Base-by-base conservation (phyloP, 129 eudicot genomes). In the Kitagawia praeruptora region DNA sequence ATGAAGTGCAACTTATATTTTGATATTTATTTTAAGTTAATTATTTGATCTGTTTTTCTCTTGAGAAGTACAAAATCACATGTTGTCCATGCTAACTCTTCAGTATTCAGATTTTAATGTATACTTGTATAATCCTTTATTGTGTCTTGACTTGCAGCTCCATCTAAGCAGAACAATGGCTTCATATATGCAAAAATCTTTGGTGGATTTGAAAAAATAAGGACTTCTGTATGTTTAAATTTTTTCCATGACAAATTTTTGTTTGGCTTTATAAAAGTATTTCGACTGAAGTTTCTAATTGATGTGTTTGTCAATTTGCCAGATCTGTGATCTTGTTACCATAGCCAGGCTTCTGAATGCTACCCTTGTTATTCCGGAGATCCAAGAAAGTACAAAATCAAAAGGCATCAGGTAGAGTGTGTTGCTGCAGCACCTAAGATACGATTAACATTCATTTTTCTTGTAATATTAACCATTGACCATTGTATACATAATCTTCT, bases 281-380 rank as follows among this genome's bases (percentile, higher is more conserved):
- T 72, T 78, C 75, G 39, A 73, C 42, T 74, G 73, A 82, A 82
- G 76, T 76, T 87, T 79, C 79, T 90, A 61, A 61, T 63, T 41
- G 70, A 87, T 5, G 74, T 78, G 84, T 85, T 87, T 82, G 84
- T 77, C 58, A 53, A 75, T 87, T 84, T 89, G 74, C 79, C 87
- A 95, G 98, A 92, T 95, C 82, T 87, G 92, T 85, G 98, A 95
- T 87, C 94, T 95, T 85, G 97, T 95, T 70, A 78, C 93, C 81
- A 85, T 95, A 78, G 75, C 98, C 84, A 92, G 98, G 89, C 98
- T 95, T 83, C 85, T 95, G 67, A 95, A 95, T 85, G 97, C 98
- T 78, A 95, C 98, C 37, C 93, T 95, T 83, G 96, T 95, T 75
- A 87, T 95, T 51, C 98, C 98, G 14, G 98, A 95, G 88, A 87